These are phyloP conservation scores for Dictyostelium intermedium DNA, from an alignment of 78 protist species.

Conservation along the genomic window DNA sequence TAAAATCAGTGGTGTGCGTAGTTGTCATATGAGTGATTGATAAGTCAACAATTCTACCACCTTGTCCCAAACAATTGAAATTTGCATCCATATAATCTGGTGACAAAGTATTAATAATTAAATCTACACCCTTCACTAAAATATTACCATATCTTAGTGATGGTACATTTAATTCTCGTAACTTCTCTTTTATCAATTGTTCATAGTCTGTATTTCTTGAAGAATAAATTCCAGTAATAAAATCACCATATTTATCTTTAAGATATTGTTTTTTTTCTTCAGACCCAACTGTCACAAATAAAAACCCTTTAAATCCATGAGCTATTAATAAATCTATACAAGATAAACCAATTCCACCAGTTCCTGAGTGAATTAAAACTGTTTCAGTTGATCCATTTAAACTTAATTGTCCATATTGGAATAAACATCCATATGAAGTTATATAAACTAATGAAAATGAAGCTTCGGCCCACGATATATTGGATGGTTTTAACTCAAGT, in stretches of 20 bases:
- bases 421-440: not conserved
- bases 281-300: slow-evolving; percentile 24
- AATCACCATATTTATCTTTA: not conserved
- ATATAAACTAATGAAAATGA: not conserved
- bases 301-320: not conserved
- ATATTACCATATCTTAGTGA: not conserved
- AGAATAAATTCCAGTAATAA: not conserved
- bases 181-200: not conserved
- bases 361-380: not conserved
- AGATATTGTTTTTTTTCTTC: slow-evolving; percentile 49
- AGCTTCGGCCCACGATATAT: not conserved
- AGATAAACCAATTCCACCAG: slow-evolving; percentile 27
- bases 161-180: not conserved
- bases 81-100: slow-evolving; percentile 29
- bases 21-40: slow-evolving; percentile 11
- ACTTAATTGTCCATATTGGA: not conserved
- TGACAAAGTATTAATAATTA: slow-evolving; percentile 48
- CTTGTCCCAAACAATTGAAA: slow-evolving; percentile 29
- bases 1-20: not conserved
- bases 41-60: slow-evolving; percentile 70
- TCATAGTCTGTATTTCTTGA: not conserved
- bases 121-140: slow-evolving; percentile 46
- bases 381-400: not conserved
- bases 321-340: not conserved
- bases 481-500: not conserved